Percentiles rank a stretch among this genome's conserved stretches.
These are phyloP conservation scores for Colletotrichum nymphaeae DNA, from an alignment of 2,329 filamentous ascomycete species.

Conservation along the genomic window DNA sequence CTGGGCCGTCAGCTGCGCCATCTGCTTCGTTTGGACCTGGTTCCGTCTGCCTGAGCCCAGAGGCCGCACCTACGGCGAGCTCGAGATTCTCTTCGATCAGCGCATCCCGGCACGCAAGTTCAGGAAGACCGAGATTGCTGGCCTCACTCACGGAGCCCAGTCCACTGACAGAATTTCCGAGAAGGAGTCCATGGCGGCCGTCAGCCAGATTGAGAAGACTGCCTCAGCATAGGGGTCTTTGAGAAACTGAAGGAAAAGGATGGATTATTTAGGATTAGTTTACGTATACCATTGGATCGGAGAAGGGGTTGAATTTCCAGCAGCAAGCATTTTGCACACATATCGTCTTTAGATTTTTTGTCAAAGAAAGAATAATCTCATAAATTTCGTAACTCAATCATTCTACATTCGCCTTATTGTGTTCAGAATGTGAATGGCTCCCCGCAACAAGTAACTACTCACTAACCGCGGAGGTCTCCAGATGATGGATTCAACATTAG, in stretches of 20 bases:
- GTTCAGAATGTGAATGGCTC: too few species aligned
- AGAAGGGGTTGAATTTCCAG: not conserved
- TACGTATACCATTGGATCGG: not conserved
- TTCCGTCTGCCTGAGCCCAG: conserved; percentile 66
- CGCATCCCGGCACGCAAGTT: conserved; percentile 56
- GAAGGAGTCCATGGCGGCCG: not conserved
- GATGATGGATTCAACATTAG: too few species aligned
- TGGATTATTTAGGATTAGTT: not conserved
- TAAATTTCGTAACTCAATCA: not conserved
- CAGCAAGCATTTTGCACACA: too few species aligned
- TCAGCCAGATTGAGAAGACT: conserved; percentile 23
- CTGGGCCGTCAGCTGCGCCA: conserved; percentile 56
- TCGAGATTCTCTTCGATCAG: conserved; percentile 65
- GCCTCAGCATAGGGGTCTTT: not conserved
- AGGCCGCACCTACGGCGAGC: conserved; percentile 64
- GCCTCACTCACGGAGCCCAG: not conserved
- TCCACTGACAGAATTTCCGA: conserved; percentile 8
- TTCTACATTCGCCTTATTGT: not conserved
- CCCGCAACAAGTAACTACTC: too few species aligned
- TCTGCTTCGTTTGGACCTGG: conserved; percentile 61
- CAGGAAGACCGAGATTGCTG: conserved; percentile 21
- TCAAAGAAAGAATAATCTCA: not conserved
- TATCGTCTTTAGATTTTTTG: not conserved
- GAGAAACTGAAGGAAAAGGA: not conserved
- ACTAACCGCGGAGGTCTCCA: too few species aligned